phyloP scores from a whole-genome alignment of 2,329 filamentous ascomycete genomes.

The Fusarium begoniae region DNA sequence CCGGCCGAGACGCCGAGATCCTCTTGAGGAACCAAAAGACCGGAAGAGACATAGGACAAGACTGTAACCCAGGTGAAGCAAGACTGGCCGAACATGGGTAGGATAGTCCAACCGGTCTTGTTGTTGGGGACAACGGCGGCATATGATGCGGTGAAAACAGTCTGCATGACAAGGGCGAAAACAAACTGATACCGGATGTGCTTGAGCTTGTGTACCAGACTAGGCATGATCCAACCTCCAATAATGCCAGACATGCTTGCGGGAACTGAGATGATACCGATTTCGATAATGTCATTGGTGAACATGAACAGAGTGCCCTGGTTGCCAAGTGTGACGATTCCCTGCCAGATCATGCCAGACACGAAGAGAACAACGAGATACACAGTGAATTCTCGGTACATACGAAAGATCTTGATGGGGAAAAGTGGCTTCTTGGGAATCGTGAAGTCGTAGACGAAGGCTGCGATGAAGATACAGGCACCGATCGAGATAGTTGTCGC shows the following conservation, averaged over 20 bases:
- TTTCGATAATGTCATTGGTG: neutral
- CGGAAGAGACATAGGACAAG: slow-evolving; percentile 5
- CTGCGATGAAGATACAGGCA: slow-evolving; percentile 1
- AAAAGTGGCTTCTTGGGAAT: neutral
- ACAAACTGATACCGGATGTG: slow-evolving; percentile 15
- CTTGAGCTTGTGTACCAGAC: slow-evolving; percentile 11
- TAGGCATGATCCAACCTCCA: slow-evolving; percentile 14
- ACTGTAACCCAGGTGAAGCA: slow-evolving; percentile 16
- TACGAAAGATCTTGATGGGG: neutral
- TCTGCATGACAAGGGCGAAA: neutral
- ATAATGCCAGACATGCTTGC: neutral
- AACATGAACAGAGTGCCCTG: slow-evolving; percentile 14
- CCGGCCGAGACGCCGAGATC: slow-evolving; percentile 5
- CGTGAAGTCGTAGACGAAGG: slow-evolving; percentile 9
- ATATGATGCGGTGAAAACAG: slow-evolving; percentile 2
- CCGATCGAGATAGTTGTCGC: neutral
- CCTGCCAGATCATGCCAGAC: slow-evolving; percentile 13
- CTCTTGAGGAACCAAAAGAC: slow-evolving; percentile 1
- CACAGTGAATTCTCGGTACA: slow-evolving; percentile 8
- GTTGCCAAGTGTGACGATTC: neutral
- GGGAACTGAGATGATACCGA: neutral
- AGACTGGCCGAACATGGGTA: slow-evolving; percentile 7
- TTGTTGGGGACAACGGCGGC: slow-evolving; percentile 3
- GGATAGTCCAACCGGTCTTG: neutral
- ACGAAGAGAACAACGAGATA: slow-evolving; percentile 10